phyloP scores from a whole-genome alignment of 176 grass and related monocot genomes.

The Alloteropsis semialata region DNA sequence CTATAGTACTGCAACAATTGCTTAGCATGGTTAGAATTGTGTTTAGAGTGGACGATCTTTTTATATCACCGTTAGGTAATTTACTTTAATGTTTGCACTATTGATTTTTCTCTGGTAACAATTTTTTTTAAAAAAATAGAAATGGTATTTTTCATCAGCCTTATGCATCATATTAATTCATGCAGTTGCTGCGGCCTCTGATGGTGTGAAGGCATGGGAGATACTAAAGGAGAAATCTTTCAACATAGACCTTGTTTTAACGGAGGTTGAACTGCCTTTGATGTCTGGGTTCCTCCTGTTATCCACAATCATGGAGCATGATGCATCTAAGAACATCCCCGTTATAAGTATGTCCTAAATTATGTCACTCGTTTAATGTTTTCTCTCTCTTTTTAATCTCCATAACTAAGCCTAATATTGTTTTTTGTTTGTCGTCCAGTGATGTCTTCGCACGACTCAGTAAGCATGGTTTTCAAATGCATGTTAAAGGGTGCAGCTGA shows the following conservation, averaged over 20 bases:
- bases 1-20: neutral
- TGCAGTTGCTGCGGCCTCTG: conserved; percentile 63
- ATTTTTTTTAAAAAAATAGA: neutral
- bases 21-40: neutral
- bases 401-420: neutral
- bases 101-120: neutral
- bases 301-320: conserved; percentile 92
- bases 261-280: conserved; percentile 86
- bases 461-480: conserved; percentile 98
- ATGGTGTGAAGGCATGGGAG: conserved; percentile 90
- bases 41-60: neutral
- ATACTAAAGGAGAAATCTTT: conserved; percentile 83
- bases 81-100: neutral
- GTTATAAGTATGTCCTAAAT: conserved; percentile 79
- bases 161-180: conserved; percentile 10
- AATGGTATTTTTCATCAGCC: neutral
- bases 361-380: neutral
- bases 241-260: conserved; percentile 87
- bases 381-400: neutral
- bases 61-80: neutral
- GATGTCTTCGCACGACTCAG: conserved; percentile 97
- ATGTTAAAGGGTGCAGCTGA: conserved; percentile 98
- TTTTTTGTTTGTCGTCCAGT: conserved; percentile 49
- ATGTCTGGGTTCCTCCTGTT: conserved; percentile 93
- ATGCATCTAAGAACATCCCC: conserved; percentile 85